A percentile compares a stretch with the other conserved stretches of the same genome.
Evolutionary conservation across 495 filamentous ascomycete species (phyloP).

Genomic region (Tetracladium setigerum): DNA sequence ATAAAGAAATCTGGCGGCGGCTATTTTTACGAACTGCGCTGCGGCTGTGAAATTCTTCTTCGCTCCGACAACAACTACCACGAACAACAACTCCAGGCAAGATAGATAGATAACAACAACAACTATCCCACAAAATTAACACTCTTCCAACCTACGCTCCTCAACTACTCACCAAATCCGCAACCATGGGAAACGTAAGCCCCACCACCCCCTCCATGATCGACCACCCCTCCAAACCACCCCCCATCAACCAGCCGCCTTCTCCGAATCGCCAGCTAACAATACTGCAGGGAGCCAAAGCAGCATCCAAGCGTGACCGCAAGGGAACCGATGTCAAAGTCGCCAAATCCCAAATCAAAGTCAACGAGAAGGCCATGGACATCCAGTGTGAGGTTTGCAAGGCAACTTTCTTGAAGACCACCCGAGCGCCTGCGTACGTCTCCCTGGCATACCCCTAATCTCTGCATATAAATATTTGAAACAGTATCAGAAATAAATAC

Average conservation of each 20-base stretch:
- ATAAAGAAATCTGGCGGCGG: too few species aligned
- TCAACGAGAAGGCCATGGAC: constrained; percentile 43
- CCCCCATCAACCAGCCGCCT: too few species aligned
- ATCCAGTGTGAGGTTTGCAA: constrained; percentile 51
- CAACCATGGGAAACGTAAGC: not conserved
- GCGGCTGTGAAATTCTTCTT: too few species aligned
- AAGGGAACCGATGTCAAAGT: constrained; percentile 37
- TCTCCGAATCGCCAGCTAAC: not conserved
- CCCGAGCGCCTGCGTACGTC: constrained; percentile 43
- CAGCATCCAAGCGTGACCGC: constrained; percentile 49
- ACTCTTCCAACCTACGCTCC: too few species aligned
- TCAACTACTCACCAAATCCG: too few species aligned
- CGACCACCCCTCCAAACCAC: too few species aligned
- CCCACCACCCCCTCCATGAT: too few species aligned
- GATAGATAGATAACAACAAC: too few species aligned
- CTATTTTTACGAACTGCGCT: too few species aligned
- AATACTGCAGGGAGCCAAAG: constrained; percentile 42
- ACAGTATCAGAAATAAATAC: not conserved
- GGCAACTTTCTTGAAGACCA: constrained; percentile 48
- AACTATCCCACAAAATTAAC: too few species aligned
- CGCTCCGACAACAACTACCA: too few species aligned
- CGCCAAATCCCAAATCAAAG: constrained; percentile 48
- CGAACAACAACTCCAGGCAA: too few species aligned
- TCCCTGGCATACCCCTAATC: not conserved
- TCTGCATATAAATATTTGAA: not conserved